Percentiles rank a stretch among this genome's conserved stretches.
Evolutionary conservation across 768 basidiomycete genomes (phyloP).

Genomic region (Cystofilobasidium bisporidii): DNA sequence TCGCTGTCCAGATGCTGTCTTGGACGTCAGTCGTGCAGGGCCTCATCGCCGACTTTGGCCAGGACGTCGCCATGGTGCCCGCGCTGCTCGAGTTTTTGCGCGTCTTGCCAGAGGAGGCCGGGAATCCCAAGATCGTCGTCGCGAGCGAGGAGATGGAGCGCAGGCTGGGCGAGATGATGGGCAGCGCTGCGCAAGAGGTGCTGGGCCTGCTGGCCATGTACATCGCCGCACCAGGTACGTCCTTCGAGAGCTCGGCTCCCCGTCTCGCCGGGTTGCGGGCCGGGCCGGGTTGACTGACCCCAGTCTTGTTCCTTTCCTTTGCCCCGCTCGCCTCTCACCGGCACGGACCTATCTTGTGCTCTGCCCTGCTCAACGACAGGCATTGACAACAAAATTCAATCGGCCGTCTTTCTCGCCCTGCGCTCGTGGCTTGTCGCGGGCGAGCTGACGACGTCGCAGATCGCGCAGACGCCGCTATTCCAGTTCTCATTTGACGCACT

Average conservation of each 20-base stretch:
- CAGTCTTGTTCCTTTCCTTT: no score
- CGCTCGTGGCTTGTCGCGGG: conserved; percentile 82
- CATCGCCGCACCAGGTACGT: conserved; percentile 71
- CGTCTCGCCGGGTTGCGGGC: no score
- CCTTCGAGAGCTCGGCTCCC: no score
- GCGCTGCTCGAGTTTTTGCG: conserved; percentile 81
- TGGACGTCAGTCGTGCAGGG: conserved; percentile 73
- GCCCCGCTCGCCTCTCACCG: conserved; percentile 8
- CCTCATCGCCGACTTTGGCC: conserved; percentile 77
- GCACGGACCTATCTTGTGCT: background rate
- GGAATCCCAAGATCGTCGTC: conserved; percentile 76
- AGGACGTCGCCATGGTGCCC: conserved; percentile 70
- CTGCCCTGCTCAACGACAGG: no score
- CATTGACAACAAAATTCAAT: conserved; percentile 66
- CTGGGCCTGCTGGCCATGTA: conserved; percentile 77
- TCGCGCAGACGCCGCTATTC: conserved; percentile 72
- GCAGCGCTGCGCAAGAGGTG: conserved; percentile 53
- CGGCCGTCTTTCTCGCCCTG: conserved; percentile 71
- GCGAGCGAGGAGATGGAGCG: conserved; percentile 41
- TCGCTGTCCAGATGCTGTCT: conserved; percentile 73
- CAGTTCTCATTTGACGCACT: conserved; percentile 74
- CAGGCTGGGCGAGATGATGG: conserved; percentile 11
- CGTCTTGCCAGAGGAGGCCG: conserved; percentile 76
- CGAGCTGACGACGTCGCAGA: conserved; percentile 56
- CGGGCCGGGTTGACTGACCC: conserved; percentile 2